These are phyloP conservation scores for Malus asiatica DNA, from an alignment of 306 rosid species.

Conservation along the genomic window DNA sequence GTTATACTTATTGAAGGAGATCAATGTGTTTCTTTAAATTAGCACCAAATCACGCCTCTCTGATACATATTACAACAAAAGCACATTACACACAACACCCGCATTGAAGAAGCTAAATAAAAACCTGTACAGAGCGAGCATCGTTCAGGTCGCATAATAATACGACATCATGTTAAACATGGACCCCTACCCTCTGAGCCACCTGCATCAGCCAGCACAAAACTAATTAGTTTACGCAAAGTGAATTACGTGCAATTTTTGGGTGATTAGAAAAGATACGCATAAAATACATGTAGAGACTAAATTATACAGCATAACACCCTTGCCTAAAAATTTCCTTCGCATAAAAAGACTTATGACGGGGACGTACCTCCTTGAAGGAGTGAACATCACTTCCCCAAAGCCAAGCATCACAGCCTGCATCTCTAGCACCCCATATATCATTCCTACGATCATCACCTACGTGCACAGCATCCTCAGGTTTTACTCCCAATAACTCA, in stretches of 20 bases:
- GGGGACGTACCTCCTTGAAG: slow-evolving; percentile 65
- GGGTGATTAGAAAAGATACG: not conserved
- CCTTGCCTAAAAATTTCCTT: not conserved
- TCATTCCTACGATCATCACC: slow-evolving; percentile 97
- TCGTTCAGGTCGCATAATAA: slow-evolving; percentile 12
- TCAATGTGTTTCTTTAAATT: too few species aligned
- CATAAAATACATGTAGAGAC: not conserved
- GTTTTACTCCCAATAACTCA: slow-evolving; percentile 68
- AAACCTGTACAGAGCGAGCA: slow-evolving; percentile 21
- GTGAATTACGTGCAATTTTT: too few species aligned
- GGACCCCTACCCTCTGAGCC: slow-evolving; percentile 65
- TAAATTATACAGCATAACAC: not conserved
- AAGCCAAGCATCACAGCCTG: slow-evolving; percentile 99
- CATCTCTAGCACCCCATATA: slow-evolving; percentile 98
- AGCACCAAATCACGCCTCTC: not conserved
- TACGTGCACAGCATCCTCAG: slow-evolving; percentile 90
- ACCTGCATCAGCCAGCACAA: slow-evolving; percentile 48
- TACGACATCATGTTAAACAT: slow-evolving; percentile 20
- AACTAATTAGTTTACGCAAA: not conserved
- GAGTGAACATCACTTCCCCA: slow-evolving; percentile 98
- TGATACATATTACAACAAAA: not conserved
- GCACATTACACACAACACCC: not conserved
- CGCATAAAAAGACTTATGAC: slow-evolving; percentile 4
- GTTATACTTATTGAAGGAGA: too few species aligned
- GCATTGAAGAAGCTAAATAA: not conserved